Base-by-base conservation (phyloP, 2,329 filamentous ascomycete species). In the Colletotrichum zoysiae region DNA sequence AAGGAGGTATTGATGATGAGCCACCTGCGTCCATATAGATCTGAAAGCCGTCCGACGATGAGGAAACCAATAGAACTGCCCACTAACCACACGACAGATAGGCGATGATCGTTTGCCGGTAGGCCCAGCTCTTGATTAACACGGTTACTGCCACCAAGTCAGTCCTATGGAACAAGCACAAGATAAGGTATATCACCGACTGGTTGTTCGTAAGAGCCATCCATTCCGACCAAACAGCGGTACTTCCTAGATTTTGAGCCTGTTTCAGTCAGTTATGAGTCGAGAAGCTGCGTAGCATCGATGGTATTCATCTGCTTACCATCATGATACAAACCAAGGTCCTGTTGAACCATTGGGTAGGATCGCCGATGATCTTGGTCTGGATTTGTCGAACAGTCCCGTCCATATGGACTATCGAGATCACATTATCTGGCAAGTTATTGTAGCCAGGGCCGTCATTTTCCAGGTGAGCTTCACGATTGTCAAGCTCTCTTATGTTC, bases 141-240 rank as follows among this genome's bases (percentile, higher is more conserved):
- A 38, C 79, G 77, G 11, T 74, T 46, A 11, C 76, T 78, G 46
- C 48, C 4, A 2, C 7, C 7, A 50, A 20, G 68, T 74, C 50
- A 73, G 61, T n/a, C 14, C 48, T n/a, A n/a, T 42, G 23, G 38
- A 23, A 38, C 9, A 20, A 23, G n/a, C 30, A 30, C 4, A 38
- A 48, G 12, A 42, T 57, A 18, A 38, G 23, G 40, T 48, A 40
- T 12, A 5, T 8, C 14, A 72, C 77, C 38, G 74, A 79, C 77
- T 81, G 74, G 1, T 79, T 82, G 72, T 81, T 82, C 30, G 79
- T 79, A 1, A 80, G 79, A 46, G 81, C 73, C 3, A 81, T 79
- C 79, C 79, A 82, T 60, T 78, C 78, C 33, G 81, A 72, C 64
- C 80, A 81, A 44, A 78, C 80, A 59, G 59, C 33, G 5, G 46